These are phyloP conservation scores for Mortierella sp. DNA, from an alignment of 371 early-diverging fungal species.

Conservation along the genomic window DNA sequence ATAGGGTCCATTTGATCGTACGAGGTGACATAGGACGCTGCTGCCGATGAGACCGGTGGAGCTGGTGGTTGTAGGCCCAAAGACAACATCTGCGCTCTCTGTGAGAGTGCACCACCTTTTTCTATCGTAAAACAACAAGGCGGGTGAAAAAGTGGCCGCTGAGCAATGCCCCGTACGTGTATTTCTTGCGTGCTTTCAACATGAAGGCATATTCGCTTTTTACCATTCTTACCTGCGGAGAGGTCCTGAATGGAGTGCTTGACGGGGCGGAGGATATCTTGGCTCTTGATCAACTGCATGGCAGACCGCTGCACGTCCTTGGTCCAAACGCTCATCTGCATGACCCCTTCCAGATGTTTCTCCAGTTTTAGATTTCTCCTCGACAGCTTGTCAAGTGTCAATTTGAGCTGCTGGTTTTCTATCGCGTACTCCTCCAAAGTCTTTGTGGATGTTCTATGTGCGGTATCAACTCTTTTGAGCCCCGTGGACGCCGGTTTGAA, in stretches of 20 bases:
- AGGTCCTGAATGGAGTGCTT: constrained; percentile 53
- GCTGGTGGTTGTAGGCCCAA: constrained; percentile 6
- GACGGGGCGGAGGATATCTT: constrained; percentile 45
- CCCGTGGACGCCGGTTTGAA: constrained; percentile 3
- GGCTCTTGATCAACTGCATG: constrained; percentile 44
- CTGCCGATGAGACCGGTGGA: not conserved
- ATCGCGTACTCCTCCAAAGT: constrained; percentile 70
- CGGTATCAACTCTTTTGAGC: constrained; percentile 6
- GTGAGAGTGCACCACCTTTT: constrained; percentile 1
- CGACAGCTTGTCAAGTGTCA: constrained; percentile 69
- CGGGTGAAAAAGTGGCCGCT: too few relatives aligned
- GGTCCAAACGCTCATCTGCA: constrained; percentile 60
- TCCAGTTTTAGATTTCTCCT: constrained; percentile 73
- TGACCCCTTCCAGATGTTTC: constrained; percentile 77
- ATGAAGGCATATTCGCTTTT: not conserved
- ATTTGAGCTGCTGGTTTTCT: constrained; percentile 79
- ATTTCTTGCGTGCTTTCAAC: not conserved
- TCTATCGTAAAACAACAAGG: too few relatives aligned
- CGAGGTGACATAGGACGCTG: not conserved
- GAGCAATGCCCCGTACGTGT: too few relatives aligned
- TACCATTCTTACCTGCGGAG: constrained; percentile 25
- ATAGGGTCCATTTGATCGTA: constrained; percentile 53
- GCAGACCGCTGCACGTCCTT: constrained; percentile 50
- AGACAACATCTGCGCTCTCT: too few relatives aligned
- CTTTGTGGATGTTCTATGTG: constrained; percentile 39